Conservation (phyloP, 371 early-diverging fungal genomes). For the Mucor racemosus region DNA sequence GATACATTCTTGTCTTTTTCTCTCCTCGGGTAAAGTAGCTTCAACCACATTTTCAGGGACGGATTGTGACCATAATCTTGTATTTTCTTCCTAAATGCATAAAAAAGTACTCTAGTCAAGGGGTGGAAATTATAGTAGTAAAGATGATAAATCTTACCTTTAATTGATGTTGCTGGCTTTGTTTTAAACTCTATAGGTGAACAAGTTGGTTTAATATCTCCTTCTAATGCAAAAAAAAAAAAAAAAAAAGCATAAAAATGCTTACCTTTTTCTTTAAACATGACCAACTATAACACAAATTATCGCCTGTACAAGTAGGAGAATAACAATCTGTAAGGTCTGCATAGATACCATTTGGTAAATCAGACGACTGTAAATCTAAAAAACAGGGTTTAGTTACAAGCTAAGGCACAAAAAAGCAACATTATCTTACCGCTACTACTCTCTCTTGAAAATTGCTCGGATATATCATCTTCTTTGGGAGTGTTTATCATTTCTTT, state of each 20-base stretch:
- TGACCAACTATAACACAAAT: constrained; percentile 58
- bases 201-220: too few species aligned
- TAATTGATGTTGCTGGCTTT: constrained; percentile 18
- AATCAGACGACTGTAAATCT: background rate
- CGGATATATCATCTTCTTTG: background rate
- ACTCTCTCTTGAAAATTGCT: background rate
- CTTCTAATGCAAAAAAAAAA: background rate
- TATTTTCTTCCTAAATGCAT: constrained; percentile 23
- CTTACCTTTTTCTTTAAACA: constrained; percentile 52
- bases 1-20: constrained; percentile 87
- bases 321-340: constrained; percentile 71
- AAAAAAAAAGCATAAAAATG: background rate
- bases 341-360: constrained; percentile 64
- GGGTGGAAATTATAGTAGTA: background rate
- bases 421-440: background rate
- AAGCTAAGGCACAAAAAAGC: background rate
- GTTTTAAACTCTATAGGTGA: constrained; percentile 9
- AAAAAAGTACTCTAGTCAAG: background rate
- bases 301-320: constrained; percentile 62
- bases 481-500: constrained; percentile 28
- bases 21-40: constrained; percentile 71
- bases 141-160: constrained; percentile 8
- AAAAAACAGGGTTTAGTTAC: too few species aligned
- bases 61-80: constrained; percentile 57
- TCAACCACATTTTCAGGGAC: constrained; percentile 69